These are phyloP conservation scores for Seiridium cupressi DNA, from an alignment of 2,329 filamentous ascomycete species.

Conservation along the genomic window DNA sequence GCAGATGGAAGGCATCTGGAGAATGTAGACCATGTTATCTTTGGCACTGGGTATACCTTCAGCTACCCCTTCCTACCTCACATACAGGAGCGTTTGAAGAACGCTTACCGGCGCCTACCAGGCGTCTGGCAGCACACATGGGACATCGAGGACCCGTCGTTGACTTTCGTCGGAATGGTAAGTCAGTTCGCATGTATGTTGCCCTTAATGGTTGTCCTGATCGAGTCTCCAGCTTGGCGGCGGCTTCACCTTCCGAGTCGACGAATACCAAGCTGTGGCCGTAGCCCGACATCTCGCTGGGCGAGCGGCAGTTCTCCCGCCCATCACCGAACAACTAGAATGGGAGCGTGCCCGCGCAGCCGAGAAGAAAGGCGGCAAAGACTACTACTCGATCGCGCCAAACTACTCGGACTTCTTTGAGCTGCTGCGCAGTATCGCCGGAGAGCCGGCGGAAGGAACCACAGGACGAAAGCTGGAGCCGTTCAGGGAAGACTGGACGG, in stretches of 20 bases:
- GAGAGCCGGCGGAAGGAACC: slow-evolving; percentile 34
- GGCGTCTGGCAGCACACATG: slow-evolving; percentile 35
- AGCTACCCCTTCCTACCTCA: slow-evolving; percentile 52
- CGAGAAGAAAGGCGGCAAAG: slow-evolving; percentile 27
- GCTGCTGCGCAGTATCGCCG: slow-evolving; percentile 36
- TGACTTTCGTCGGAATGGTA: slow-evolving; percentile 34
- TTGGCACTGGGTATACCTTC: slow-evolving; percentile 60
- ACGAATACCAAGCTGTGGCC: slow-evolving; percentile 37
- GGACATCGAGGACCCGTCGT: slow-evolving; percentile 31
- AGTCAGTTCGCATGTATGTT: slow-evolving; percentile 5
- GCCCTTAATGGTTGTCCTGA: not conserved
- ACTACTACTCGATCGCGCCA: slow-evolving; percentile 25
- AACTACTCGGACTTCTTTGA: slow-evolving; percentile 38
- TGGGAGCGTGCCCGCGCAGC: slow-evolving; percentile 30
- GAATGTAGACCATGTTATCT: slow-evolving; percentile 55
- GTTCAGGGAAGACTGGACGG: slow-evolving; percentile 38
- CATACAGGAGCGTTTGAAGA: slow-evolving; percentile 41
- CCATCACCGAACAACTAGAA: slow-evolving; percentile 24
- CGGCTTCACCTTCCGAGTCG: slow-evolving; percentile 35
- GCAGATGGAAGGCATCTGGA: slow-evolving; percentile 46
- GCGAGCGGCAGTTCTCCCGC: slow-evolving; percentile 23
- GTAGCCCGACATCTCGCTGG: slow-evolving; percentile 32
- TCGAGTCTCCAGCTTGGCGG: slow-evolving; percentile 24
- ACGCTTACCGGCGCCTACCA: slow-evolving; percentile 27
- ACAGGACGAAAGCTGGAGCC: slow-evolving; percentile 37